Evolutionary conservation across 176 grass and related monocot genomes (phyloP).

Genomic region (Raddia guianensis): DNA sequence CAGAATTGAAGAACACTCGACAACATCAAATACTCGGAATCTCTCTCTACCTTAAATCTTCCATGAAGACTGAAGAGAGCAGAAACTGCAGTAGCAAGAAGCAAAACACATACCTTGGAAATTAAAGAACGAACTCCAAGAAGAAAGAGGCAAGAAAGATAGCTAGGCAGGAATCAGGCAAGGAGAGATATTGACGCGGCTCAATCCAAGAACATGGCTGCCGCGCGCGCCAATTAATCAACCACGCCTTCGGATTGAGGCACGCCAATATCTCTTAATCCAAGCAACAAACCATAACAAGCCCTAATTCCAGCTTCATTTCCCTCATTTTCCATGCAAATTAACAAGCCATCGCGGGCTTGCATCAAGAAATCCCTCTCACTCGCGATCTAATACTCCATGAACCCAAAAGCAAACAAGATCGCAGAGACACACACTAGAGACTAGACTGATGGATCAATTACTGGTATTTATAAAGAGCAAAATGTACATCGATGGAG

Average conservation of each 20-base stretch:
- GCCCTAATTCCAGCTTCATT: neutral
- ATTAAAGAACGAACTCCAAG: neutral
- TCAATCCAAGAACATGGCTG: constrained; percentile 84
- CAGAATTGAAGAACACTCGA: neutral
- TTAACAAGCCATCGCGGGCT: neutral
- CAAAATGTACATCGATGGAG: neutral
- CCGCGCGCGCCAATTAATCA: constrained; percentile 6
- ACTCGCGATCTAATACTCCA: neutral
- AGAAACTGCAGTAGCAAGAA: neutral
- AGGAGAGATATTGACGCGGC: constrained; percentile 93
- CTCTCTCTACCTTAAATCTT: neutral
- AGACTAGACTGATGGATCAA: constrained; percentile 1
- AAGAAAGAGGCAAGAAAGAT: neutral
- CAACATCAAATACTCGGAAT: neutral
- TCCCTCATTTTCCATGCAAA: neutral
- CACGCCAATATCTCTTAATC: constrained; percentile 81
- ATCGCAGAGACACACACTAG: neutral
- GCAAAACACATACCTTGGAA: neutral
- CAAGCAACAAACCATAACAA: constrained; percentile 23
- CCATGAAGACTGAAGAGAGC: neutral
- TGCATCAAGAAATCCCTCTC: constrained; percentile 2
- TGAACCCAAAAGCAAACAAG: neutral
- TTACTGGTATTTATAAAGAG: neutral
- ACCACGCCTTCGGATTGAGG: constrained; percentile 76
- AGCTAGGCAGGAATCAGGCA: neutral